Evolutionary conservation across 2,329 filamentous ascomycete species (phyloP).

Genomic region (Dactylellina drechsleri): DNA sequence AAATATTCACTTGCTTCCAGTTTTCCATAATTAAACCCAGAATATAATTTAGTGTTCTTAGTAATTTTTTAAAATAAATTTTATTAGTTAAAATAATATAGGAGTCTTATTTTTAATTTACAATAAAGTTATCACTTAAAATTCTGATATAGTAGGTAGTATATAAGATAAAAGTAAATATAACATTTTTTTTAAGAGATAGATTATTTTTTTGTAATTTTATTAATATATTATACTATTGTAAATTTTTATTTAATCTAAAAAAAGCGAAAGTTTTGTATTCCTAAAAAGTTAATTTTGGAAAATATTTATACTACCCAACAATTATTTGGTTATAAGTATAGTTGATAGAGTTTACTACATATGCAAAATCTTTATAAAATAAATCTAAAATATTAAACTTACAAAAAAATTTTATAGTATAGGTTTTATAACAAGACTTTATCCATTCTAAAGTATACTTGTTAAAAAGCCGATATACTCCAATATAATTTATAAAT

Average conservation of each 20-base stretch:
- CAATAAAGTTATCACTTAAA: not conserved
- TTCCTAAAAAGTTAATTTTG: conserved; percentile 66
- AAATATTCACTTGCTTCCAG: conserved; percentile 63
- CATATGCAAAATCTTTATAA: conserved; percentile 57
- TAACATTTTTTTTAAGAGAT: conserved; percentile 67
- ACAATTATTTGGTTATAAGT: conserved; percentile 68
- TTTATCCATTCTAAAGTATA: conserved; percentile 3
- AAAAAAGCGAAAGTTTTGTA: conserved; percentile 68
- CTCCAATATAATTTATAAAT: conserved; percentile 16
- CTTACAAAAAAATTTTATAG: not conserved
- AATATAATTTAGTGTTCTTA: conserved; percentile 47
- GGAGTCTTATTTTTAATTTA: conserved; percentile 5
- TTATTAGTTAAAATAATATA: conserved; percentile 16
- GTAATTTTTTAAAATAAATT: conserved; percentile 14
- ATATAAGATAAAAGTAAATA: conserved; percentile 66
- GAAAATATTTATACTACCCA: conserved; percentile 65
- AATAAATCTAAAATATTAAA: conserved; percentile 54
- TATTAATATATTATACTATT: conserved; percentile 69
- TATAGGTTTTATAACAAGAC: conserved; percentile 14
- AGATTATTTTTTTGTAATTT: conserved; percentile 66
- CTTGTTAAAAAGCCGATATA: conserved; percentile 9
- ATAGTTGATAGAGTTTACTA: conserved; percentile 56
- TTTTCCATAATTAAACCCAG: conserved; percentile 64
- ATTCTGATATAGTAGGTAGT: conserved; percentile 65
- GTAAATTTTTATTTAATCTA: conserved; percentile 65